These are phyloP conservation scores for Acanthamoeba healyi DNA, from an alignment of 208 protist genomes.

Conservation along the genomic window DNA sequence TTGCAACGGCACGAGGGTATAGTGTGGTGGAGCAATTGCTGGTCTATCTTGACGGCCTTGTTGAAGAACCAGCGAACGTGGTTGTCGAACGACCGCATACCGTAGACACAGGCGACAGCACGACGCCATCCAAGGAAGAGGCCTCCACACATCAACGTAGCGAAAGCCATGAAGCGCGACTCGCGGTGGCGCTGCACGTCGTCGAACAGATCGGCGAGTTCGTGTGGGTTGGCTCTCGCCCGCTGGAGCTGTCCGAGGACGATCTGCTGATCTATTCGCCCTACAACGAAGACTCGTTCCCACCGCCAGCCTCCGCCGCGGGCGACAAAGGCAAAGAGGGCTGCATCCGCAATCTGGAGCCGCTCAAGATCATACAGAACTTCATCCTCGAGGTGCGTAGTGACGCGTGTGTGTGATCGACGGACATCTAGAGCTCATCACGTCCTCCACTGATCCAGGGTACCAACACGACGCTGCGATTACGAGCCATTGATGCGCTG, in stretches of 20 bases:
- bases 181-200: conserved; percentile 18
- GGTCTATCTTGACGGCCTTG: background rate
- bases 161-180: background rate
- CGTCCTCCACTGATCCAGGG: background rate
- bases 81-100: background rate
- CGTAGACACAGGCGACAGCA: background rate
- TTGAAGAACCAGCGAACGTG: no score
- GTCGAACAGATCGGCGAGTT: conserved; percentile 47
- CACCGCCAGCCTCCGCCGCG: conserved; percentile 12
- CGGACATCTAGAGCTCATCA: background rate
- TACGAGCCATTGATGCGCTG: conserved; percentile 22
- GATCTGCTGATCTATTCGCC: conserved; percentile 62
- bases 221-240: conserved; percentile 22
- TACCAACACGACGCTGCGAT: background rate
- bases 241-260: conserved; percentile 5
- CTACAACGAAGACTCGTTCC: conserved; percentile 33
- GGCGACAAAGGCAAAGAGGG: conserved; percentile 37
- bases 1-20: background rate
- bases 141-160: background rate
- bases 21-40: conserved; percentile 13
- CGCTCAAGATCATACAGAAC: conserved; percentile 18
- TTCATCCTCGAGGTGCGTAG: background rate
- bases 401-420: background rate
- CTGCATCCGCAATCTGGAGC: conserved; percentile 54
- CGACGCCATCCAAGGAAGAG: background rate